These are phyloP conservation scores for Candida anutae DNA, from an alignment of 1,139 yeast species.

Conservation along the genomic window DNA sequence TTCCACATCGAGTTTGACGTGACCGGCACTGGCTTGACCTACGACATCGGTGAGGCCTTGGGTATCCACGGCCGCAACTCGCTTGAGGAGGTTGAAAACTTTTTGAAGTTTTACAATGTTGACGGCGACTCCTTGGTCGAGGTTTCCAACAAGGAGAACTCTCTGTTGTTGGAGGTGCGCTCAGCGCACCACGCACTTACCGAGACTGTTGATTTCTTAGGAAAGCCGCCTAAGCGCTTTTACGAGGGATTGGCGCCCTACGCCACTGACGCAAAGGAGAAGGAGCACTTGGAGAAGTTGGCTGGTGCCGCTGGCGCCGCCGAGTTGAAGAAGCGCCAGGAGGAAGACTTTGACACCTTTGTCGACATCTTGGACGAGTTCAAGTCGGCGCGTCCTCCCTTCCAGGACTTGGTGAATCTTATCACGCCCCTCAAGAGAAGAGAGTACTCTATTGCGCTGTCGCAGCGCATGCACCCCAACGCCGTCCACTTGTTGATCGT, in stretches of 20 bases:
- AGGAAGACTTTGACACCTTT: slow-evolving; percentile 73
- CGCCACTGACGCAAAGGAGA: slow-evolving; percentile 66
- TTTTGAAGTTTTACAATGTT: slow-evolving; percentile 65
- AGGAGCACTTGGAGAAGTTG: slow-evolving; percentile 51
- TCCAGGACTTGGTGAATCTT: slow-evolving; percentile 61
- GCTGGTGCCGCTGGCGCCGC: slow-evolving; percentile 80
- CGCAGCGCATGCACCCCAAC: slow-evolving; percentile 86
- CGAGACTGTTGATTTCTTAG: slow-evolving; percentile 81
- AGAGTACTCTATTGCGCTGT: slow-evolving; percentile 97
- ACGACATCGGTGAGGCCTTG: slow-evolving; percentile 93
- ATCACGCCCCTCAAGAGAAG: slow-evolving; percentile 90
- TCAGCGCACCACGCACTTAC: slow-evolving; percentile 74
- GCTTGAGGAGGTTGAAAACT: slow-evolving; percentile 53
- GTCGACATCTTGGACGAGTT: slow-evolving; percentile 78
- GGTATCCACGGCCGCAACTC: slow-evolving; percentile 92
- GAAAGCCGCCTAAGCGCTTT: slow-evolving; percentile 93
- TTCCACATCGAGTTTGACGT: slow-evolving; percentile 95
- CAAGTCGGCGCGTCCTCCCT: slow-evolving; percentile 75
- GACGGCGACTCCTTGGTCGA: slow-evolving; percentile 62
- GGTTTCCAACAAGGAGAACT: slow-evolving; percentile 63
- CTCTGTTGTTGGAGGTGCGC: slow-evolving; percentile 54
- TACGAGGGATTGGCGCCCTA: slow-evolving; percentile 73
- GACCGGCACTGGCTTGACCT: slow-evolving; percentile 83
- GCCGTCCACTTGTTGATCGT: slow-evolving; percentile 89
- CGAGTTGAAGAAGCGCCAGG: slow-evolving; percentile 79